Evolutionary conservation across 192 early-diverging fungal species (phyloP).

Genomic region (Gaertneriomyces semiglobifer): DNA sequence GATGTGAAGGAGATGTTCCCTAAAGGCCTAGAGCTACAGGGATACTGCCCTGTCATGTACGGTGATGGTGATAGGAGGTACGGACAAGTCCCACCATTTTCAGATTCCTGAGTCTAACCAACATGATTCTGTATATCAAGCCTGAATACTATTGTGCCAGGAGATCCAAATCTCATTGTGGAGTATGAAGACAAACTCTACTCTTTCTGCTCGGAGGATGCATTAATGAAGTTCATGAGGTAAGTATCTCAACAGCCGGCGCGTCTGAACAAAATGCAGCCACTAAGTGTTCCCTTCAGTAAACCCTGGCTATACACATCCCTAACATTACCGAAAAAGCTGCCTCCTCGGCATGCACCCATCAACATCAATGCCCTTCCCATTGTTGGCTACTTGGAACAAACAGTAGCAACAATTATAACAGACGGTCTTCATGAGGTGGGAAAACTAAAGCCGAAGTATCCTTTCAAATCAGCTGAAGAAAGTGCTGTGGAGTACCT

Average conservation of each 20-base stretch:
- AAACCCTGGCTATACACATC: conserved; percentile 48
- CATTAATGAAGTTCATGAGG: conserved; percentile 44
- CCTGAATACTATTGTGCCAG: conserved; percentile 46
- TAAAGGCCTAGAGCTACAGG: conserved; percentile 49
- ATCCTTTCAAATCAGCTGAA: conserved; percentile 45
- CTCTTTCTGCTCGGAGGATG: conserved; percentile 28
- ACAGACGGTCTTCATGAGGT: conserved; percentile 40
- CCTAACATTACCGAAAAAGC: conserved; percentile 46
- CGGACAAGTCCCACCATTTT: background rate
- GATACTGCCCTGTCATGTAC: conserved; percentile 58
- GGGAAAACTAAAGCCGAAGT: conserved; percentile 46
- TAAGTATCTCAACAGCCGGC: conserved; percentile 14
- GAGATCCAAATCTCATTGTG: conserved; percentile 33
- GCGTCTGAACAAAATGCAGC: background rate
- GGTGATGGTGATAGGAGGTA: conserved; percentile 42
- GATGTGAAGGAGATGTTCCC: conserved; percentile 47
- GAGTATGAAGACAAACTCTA: conserved; percentile 53
- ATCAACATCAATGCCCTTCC: conserved; percentile 43
- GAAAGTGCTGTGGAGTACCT: conserved; percentile 48
- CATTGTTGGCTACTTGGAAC: conserved; percentile 55
- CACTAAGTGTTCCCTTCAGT: conserved; percentile 12
- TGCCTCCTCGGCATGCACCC: conserved; percentile 44
- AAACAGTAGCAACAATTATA: conserved; percentile 42
- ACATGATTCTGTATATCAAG: conserved; percentile 11
- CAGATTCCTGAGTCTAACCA: background rate